Conservation (phyloP, 1,284 basidiomycete genomes). For the Rhodotorula sp. region DNA sequence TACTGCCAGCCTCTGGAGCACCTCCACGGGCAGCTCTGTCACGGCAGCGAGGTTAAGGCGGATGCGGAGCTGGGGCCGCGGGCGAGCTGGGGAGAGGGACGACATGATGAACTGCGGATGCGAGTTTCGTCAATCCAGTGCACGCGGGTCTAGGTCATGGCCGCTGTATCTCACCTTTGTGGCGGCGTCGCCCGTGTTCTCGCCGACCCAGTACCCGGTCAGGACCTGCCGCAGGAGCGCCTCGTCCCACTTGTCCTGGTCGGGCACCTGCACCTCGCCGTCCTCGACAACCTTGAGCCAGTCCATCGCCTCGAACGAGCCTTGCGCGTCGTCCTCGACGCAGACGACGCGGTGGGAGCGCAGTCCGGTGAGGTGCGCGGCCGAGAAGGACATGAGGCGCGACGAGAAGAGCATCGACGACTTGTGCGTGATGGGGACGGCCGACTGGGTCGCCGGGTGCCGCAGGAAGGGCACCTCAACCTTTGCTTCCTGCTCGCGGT, state of each 20-base stretch:
- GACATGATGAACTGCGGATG: conserved; percentile 22
- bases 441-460: background rate
- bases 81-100: background rate
- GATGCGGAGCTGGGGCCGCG: conserved; percentile 2
- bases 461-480: conserved; percentile 33
- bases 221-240: conserved; percentile 10
- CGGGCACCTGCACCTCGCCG: background rate
- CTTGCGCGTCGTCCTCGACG: background rate
- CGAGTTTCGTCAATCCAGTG: no score
- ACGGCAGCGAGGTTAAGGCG: conserved; percentile 28
- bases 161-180: conserved; percentile 11
- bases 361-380: conserved; percentile 21
- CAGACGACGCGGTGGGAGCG: conserved; percentile 17
- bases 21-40: background rate
- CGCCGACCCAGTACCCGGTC: conserved; percentile 33
- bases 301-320: conserved; percentile 22
- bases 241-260: conserved; percentile 14
- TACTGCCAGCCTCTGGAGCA: background rate
- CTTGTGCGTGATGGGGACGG: conserved; percentile 25
- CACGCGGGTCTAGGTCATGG: background rate
- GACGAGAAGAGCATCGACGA: conserved; percentile 34
- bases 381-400: conserved; percentile 27
- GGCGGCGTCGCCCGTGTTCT: conserved; percentile 24
- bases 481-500: conserved; percentile 26
- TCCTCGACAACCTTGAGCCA: conserved; percentile 7